A percentile compares a stretch with the other conserved stretches of the same genome.
These are phyloP conservation scores for Rosa multiflora DNA, from an alignment of 306 rosid genomes.

Conservation along the genomic window DNA sequence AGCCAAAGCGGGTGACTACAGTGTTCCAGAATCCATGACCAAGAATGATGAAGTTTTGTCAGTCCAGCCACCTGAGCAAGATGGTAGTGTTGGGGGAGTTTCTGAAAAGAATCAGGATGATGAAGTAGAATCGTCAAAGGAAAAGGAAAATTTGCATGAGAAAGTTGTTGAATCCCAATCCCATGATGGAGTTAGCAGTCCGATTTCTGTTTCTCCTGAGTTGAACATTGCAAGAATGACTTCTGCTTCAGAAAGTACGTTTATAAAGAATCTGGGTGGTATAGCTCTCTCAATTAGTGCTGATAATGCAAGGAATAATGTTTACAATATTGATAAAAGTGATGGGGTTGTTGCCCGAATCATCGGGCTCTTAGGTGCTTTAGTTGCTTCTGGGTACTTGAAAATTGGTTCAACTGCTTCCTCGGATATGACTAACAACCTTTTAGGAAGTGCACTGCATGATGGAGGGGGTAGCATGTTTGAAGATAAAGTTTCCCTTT, in stretches of 20 bases:
- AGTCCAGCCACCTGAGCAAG: conserved; percentile 33
- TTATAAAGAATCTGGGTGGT: conserved; percentile 78
- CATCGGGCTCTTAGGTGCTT: conserved; percentile 79
- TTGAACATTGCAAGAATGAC: conserved; percentile 45
- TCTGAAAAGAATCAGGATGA: conserved; percentile 40
- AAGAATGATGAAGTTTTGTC: conserved; percentile 32
- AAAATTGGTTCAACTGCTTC: conserved; percentile 51
- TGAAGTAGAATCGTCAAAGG: conserved; percentile 39
- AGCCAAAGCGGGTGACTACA: conserved; percentile 77
- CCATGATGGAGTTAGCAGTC: conserved; percentile 40
- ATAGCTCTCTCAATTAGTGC: conserved; percentile 87
- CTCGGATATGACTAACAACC: conserved; percentile 56
- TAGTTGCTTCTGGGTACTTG: conserved; percentile 84
- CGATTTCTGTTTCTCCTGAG: conserved; percentile 43
- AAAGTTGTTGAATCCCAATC: conserved; percentile 50
- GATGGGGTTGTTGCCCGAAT: conserved; percentile 91
- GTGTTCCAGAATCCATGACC: conserved; percentile 42
- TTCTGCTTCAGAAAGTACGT: conserved; percentile 55
- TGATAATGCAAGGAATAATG: conserved; percentile 92
- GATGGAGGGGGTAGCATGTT: conserved; percentile 90
- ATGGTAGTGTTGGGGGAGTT: conserved; percentile 37
- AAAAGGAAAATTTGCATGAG: conserved; percentile 44
- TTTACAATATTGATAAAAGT: conserved; percentile 81
- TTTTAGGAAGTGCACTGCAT: conserved; percentile 64
- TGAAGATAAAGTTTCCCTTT: conserved; percentile 87